Evolutionary conservation across 768 basidiomycete genomes (phyloP).

Genomic region (Suillus ampliporus): DNA sequence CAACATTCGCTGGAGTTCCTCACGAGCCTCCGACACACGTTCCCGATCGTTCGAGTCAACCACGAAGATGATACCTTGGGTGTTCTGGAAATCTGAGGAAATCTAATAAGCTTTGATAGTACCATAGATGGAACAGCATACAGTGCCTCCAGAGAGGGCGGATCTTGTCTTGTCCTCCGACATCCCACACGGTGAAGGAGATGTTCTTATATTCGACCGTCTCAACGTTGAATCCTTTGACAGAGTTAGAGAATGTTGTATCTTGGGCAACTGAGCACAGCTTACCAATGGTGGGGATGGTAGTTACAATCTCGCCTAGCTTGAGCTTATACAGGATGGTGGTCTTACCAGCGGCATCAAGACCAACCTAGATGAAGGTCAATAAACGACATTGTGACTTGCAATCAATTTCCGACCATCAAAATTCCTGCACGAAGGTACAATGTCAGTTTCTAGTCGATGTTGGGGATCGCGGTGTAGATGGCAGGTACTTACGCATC

Average conservation of each 20-base stretch:
- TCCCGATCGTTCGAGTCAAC: constrained; percentile 99
- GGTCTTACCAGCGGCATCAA: constrained; percentile 99
- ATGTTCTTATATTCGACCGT: constrained; percentile 99
- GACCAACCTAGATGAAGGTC: constrained; percentile 75
- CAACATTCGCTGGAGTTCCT: constrained; percentile 99
- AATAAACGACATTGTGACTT: constrained; percentile 17
- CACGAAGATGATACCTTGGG: constrained; percentile 99
- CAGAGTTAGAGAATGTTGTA: constrained; percentile 22
- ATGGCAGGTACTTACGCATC: constrained; percentile 80
- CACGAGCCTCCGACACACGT: constrained; percentile 98
- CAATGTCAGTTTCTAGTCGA: constrained; percentile 29
- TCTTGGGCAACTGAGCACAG: constrained; percentile 25
- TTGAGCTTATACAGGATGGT: constrained; percentile 99
- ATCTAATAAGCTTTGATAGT: constrained; percentile 18
- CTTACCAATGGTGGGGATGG: constrained; percentile 98
- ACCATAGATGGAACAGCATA: constrained; percentile 50
- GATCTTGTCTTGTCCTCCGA: constrained; percentile 99
- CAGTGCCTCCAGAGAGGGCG: constrained; percentile 99
- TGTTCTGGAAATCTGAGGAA: constrained; percentile 97
- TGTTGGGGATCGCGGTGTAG: constrained; percentile 22
- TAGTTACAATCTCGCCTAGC: constrained; percentile 99
- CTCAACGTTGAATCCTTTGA: constrained; percentile 98
- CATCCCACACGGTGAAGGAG: constrained; percentile 99
- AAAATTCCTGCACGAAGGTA: constrained; percentile 78
- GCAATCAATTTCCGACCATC: constrained; percentile 64